Evolutionary conservation across 139 green algal species (phyloP).

Genomic region (Haematococcus sp.): DNA sequence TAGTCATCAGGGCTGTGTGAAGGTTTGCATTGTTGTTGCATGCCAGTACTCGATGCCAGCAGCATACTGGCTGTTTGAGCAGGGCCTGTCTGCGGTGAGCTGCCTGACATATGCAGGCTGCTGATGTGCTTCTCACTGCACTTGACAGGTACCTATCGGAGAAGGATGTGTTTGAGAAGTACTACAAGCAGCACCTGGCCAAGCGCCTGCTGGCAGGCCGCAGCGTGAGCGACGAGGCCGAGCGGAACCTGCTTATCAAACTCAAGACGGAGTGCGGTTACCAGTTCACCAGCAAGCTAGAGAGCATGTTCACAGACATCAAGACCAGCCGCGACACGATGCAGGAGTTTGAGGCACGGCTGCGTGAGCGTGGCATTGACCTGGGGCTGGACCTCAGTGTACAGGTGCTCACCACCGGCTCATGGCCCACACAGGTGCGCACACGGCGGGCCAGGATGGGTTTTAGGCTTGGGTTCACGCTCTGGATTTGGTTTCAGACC

Average conservation of each 20-base stretch:
- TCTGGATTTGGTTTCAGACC: too few species aligned
- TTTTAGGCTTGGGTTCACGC: too few species aligned
- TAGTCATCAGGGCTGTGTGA: not conserved
- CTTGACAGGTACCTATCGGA: conserved; percentile 77
- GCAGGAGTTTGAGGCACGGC: conserved; percentile 68
- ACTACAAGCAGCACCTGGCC: conserved; percentile 97
- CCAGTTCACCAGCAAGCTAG: conserved; percentile 97
- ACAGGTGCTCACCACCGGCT: conserved; percentile 94
- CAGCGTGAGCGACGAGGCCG: conserved; percentile 67
- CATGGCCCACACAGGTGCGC: conserved; percentile 78
- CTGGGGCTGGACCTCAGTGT: conserved; percentile 79
- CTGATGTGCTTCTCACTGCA: too few species aligned
- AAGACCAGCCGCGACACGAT: conserved; percentile 88
- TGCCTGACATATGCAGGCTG: too few species aligned
- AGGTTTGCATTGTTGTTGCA: not conserved
- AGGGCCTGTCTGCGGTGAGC: too few species aligned
- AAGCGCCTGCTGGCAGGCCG: conserved; percentile 88
- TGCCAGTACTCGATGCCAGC: too few species aligned
- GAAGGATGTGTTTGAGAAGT: conserved; percentile 99
- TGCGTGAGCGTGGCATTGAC: conserved; percentile 32
- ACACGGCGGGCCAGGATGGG: too few species aligned
- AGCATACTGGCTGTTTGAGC: not conserved
- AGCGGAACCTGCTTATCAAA: conserved; percentile 92
- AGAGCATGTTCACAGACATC: conserved; percentile 99
- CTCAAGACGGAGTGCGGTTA: conserved; percentile 99